A percentile compares a stretch with the other conserved stretches of the same genome.
These are phyloP conservation scores for Neurospora terricola DNA, from an alignment of 495 filamentous ascomycete genomes.

Conservation along the genomic window DNA sequence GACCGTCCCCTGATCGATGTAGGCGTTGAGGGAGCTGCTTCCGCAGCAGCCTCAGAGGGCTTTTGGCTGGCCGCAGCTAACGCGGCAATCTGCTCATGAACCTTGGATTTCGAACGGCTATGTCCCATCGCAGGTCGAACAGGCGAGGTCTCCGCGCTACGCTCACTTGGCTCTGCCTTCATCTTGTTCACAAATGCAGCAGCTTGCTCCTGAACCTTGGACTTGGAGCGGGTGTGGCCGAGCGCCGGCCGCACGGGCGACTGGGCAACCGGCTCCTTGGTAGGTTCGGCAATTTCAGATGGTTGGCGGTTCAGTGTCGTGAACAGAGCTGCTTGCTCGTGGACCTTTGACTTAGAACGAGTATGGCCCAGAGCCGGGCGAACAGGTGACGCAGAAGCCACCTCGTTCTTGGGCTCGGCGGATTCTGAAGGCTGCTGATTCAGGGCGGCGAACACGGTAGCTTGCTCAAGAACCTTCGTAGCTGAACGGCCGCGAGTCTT, in stretches of 20 bases:
- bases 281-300: neutral
- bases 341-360: conserved; percentile 3
- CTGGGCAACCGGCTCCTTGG: neutral
- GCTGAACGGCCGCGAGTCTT: conserved; percentile 22
- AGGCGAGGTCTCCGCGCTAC: neutral
- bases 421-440: conserved; percentile 25
- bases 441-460: conserved; percentile 27
- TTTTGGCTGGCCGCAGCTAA: conserved; percentile 26
- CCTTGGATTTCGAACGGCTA: conserved; percentile 26
- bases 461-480: conserved; percentile 36
- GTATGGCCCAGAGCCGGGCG: neutral
- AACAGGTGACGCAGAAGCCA: conserved; percentile 1
- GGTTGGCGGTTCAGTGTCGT: neutral
- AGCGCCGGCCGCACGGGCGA: neutral
- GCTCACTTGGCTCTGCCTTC: neutral
- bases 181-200: neutral
- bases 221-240: neutral
- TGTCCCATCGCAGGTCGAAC: neutral
- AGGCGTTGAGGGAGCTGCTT: conserved; percentile 2
- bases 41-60: conserved; percentile 23
- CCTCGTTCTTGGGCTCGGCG: conserved; percentile 8
- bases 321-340: conserved; percentile 1
- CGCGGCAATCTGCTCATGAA: conserved; percentile 35
- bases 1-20: neutral
- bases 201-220: neutral